Base-by-base conservation (phyloP, 106 monocot genomes). In the Narthecium ossifragum region DNA sequence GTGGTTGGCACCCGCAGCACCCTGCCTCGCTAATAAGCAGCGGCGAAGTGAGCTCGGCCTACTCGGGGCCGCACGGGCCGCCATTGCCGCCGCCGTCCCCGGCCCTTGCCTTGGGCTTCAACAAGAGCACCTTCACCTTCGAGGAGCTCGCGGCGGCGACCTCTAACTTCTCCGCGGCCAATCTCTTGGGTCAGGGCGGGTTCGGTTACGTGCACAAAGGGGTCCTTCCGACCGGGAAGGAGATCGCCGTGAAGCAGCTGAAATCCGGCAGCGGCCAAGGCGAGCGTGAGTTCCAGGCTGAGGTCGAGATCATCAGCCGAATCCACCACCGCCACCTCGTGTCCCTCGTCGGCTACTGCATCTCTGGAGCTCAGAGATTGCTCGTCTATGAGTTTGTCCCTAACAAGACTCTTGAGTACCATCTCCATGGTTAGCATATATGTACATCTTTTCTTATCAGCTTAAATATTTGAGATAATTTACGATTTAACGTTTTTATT, bases 191-290 rank as follows among this genome's bases (percentile, higher is more conserved):
- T 15, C 89, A 93, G 51, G 93, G 93, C 1, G 93, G 93, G 25
- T 93, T 93, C 32, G 93, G 93, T n/a, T 89, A 85, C 40, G 93
- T 93, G 18, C 80, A 89, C 62, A 93, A 89, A 51, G 93, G 93
- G 15, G 66, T 85, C 25, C 65, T 93, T 9, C 82, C 85, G 18
- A 83, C 75, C 22, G 89, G 93, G 17, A 93, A 82, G 66, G 89
- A 78, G 70, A 64, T 92, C 26, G 92, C 92, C 1, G 92, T 93
- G 64, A 93, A 93, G 55, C 70, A 71, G 15, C 77, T 93, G 48
- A 88, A 88, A 63, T 74, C 88, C 2, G 93, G 85, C 15, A 89
- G 73, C 48, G 63, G 93, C 38, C 93, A 93, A 61, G 93, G 93
- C 14, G 93, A 93, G 72, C 66, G 93, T 30, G 93, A 93, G 70